Conservation (phyloP, 768 basidiomycete genomes). For the Antrodiella citrinella region DNA sequence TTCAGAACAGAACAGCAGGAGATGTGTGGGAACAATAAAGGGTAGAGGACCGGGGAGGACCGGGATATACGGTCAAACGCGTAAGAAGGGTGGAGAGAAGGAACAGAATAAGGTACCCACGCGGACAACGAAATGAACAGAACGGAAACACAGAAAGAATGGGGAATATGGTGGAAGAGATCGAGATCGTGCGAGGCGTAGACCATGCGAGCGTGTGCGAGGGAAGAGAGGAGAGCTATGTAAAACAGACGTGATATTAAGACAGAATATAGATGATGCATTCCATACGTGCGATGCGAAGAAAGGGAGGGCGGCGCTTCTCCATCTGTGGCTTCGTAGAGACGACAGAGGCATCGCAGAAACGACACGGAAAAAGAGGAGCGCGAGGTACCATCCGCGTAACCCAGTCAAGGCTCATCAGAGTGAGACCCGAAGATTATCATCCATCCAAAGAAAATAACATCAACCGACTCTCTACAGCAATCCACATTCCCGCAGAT, state of each 20-base stretch:
- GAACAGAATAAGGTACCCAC: not conserved
- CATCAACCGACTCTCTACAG: slow-evolving; percentile 31
- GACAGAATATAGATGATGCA: not conserved
- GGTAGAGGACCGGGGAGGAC: too few relatives aligned
- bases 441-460: not conserved
- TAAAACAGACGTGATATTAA: not conserved
- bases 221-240: not conserved
- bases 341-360: not conserved
- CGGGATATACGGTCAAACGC: too few relatives aligned
- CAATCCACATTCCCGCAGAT: slow-evolving; percentile 80
- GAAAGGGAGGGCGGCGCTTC: not conserved
- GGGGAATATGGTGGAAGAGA: not conserved
- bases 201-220: not conserved
- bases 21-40: too few relatives aligned
- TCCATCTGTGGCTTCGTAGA: not conserved
- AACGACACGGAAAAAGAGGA: not conserved
- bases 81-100: too few relatives aligned
- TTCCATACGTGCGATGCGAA: not conserved
- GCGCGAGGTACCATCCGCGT: not conserved
- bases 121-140: not conserved
- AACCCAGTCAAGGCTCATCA: too few relatives aligned
- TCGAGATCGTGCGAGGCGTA: not conserved
- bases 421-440: too few relatives aligned
- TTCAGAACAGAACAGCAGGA: too few relatives aligned
- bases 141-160: not conserved